Percentiles rank a stretch among this genome's conserved stretches.
These are phyloP conservation scores for Penicillium vulpinum DNA, from an alignment of 2,329 filamentous ascomycete species.

Conservation along the genomic window DNA sequence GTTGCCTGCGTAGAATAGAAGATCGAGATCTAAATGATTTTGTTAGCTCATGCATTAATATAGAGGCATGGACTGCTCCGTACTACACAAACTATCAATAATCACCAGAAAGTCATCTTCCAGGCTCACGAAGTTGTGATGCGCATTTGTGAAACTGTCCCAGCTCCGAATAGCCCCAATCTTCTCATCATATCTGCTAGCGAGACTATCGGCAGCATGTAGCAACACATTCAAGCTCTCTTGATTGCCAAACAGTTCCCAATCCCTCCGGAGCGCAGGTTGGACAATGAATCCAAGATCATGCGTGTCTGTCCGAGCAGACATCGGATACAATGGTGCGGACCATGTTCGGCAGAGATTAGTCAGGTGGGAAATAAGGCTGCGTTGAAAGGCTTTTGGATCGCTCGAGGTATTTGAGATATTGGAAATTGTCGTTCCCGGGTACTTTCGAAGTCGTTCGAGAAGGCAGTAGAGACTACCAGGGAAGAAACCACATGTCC, in stretches of 20 bases:
- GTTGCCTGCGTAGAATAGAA: constrained; percentile 41
- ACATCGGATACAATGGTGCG: constrained; percentile 39
- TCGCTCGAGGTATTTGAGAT: too few relatives aligned
- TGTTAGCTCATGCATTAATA: too few relatives aligned
- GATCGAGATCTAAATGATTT: constrained; percentile 39
- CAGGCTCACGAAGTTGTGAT: constrained; percentile 23
- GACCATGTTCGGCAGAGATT: constrained; percentile 28
- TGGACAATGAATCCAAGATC: constrained; percentile 56
- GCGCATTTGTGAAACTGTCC: constrained; percentile 42
- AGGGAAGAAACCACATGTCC: constrained; percentile 20
- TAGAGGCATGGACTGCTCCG: too few relatives aligned
- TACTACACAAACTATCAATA: constrained; percentile 42
- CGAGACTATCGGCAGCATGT: constrained; percentile 48
- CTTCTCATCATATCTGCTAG: constrained; percentile 43
- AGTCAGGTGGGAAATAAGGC: too few relatives aligned
- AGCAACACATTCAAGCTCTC: constrained; percentile 48
- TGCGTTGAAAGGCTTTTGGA: too few relatives aligned
- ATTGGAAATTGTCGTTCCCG: too few relatives aligned
- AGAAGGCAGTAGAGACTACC: constrained; percentile 10
- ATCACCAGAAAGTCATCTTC: constrained; percentile 42
- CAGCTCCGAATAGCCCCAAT: constrained; percentile 52
- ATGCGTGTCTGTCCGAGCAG: constrained; percentile 52
- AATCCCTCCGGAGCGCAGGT: constrained; percentile 49
- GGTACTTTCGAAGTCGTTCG: not conserved
- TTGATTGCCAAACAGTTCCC: constrained; percentile 47